Evolutionary conservation across 768 basidiomycete genomes (phyloP).

Genomic region (Mycena latifolia): DNA sequence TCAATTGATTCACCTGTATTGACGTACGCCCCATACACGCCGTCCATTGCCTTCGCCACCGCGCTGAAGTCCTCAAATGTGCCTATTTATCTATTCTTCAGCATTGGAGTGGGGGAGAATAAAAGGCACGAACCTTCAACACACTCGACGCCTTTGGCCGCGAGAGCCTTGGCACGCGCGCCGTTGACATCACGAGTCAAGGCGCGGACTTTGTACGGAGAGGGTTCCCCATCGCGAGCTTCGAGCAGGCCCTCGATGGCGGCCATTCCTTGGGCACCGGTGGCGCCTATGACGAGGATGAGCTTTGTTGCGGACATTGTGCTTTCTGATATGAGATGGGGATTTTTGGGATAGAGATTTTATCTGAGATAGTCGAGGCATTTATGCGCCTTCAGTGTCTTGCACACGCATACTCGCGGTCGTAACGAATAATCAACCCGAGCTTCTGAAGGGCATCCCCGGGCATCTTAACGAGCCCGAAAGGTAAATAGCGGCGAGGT

Average conservation of each 20-base stretch:
- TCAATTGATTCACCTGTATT: constrained; percentile 44
- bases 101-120: not conserved
- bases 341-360: not conserved
- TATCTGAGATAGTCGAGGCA: not conserved
- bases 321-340: not conserved
- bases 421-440: constrained; percentile 3
- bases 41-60: constrained; percentile 48
- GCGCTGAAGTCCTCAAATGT: constrained; percentile 47
- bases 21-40: constrained; percentile 55
- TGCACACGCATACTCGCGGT: not conserved
- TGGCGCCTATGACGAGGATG: constrained; percentile 60
- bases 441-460: constrained; percentile 6
- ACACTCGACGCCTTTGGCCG: constrained; percentile 51
- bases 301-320: constrained; percentile 42
- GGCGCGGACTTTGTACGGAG: constrained; percentile 57
- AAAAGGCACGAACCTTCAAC: constrained; percentile 47
- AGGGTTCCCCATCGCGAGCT: constrained; percentile 49
- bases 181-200: constrained; percentile 52
- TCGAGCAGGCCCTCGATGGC: constrained; percentile 54
- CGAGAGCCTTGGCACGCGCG: constrained; percentile 49
- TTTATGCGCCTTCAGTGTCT: constrained; percentile 7
- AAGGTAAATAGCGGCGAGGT: too few species aligned
- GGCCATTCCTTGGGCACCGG: constrained; percentile 58
- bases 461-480: constrained; percentile 11
- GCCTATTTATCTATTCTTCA: not conserved